Percentiles rank a stretch among this genome's conserved stretches.
These are phyloP conservation scores for Cryptomeria japonica DNA, from an alignment of 75 land plant genomes.

Conservation along the genomic window DNA sequence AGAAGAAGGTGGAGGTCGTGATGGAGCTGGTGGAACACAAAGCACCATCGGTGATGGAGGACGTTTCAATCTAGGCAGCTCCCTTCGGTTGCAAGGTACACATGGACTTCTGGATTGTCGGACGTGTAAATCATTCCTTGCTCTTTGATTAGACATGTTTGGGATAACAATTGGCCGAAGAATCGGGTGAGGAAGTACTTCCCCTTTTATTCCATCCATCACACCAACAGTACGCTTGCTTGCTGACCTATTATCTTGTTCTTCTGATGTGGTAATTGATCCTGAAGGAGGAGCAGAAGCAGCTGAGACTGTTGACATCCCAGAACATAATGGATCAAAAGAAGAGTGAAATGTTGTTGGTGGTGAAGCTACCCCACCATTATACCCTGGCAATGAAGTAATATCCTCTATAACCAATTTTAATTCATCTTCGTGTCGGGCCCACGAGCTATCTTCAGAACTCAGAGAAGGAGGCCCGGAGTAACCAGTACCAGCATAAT, in stretches of 20 bases:
- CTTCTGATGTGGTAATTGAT: constrained; percentile 40
- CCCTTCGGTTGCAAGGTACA: constrained; percentile 57
- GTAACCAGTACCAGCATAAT: constrained; percentile 71
- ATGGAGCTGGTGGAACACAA: constrained; percentile 90
- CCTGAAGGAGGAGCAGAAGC: constrained; percentile 39
- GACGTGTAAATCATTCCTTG: constrained; percentile 56
- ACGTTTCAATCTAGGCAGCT: constrained; percentile 61
- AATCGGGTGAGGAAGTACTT: constrained; percentile 57
- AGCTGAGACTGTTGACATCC: constrained; percentile 33
- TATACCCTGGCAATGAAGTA: constrained; percentile 38
- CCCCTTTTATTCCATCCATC: constrained; percentile 56
- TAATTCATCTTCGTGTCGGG: constrained; percentile 92
- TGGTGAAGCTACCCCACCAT: no score
- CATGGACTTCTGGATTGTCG: constrained; percentile 85
- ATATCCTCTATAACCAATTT: constrained; percentile 81
- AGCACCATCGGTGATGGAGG: constrained; percentile 96
- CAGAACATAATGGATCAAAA: constrained; percentile 65
- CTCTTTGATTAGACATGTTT: constrained; percentile 55
- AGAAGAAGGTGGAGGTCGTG: constrained; percentile 95
- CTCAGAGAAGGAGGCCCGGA: constrained; percentile 96
- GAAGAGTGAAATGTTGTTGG: constrained; percentile 68
- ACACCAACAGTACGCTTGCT: constrained; percentile 33
- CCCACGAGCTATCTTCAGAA: constrained; percentile 98
- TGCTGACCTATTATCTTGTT: constrained; percentile 39
- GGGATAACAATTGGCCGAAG: constrained; percentile 85